phyloP scores from a whole-genome alignment of 495 filamentous ascomycete genomes.

The Lophiotrema nucula region DNA sequence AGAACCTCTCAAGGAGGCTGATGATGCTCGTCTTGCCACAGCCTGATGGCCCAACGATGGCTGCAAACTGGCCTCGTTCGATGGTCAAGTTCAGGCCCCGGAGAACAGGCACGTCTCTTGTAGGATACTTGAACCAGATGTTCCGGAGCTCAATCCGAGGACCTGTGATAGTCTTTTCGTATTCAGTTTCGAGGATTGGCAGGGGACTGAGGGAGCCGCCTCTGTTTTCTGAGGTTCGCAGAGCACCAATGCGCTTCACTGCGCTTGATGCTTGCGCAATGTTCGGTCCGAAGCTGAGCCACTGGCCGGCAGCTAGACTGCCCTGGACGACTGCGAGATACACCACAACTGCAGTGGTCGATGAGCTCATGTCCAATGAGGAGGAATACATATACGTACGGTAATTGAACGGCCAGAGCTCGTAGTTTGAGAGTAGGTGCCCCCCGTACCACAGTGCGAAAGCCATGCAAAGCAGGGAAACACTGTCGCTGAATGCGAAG shows the following conservation, averaged over 20 bases:
- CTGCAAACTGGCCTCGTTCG: conserved; percentile 29
- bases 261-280: conserved; percentile 3
- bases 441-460: conserved; percentile 93
- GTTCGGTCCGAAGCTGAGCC: conserved; percentile 5
- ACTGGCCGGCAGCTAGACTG: conserved; percentile 8
- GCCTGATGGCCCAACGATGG: conserved; percentile 28
- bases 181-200: conserved; percentile 40
- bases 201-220: conserved; percentile 76
- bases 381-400: neutral
- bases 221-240: conserved; percentile 47
- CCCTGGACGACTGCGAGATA: conserved; percentile 2
- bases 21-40: conserved; percentile 34
- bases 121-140: conserved; percentile 30
- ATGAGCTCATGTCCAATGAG: no score
- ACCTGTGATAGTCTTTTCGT: conserved; percentile 4
- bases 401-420: conserved; percentile 1
- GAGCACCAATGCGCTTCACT: conserved; percentile 40
- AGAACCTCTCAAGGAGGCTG: conserved; percentile 42
- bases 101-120: conserved; percentile 22
- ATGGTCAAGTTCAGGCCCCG: conserved; percentile 21
- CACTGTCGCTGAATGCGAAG: conserved; percentile 74
- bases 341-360: neutral
- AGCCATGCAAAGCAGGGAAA: conserved; percentile 76
- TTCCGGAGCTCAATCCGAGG: conserved; percentile 25
- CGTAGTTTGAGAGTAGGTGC: neutral